phyloP scores from a whole-genome alignment of 2,329 filamentous ascomycete genomes.

The Bipolaris victoriae region DNA sequence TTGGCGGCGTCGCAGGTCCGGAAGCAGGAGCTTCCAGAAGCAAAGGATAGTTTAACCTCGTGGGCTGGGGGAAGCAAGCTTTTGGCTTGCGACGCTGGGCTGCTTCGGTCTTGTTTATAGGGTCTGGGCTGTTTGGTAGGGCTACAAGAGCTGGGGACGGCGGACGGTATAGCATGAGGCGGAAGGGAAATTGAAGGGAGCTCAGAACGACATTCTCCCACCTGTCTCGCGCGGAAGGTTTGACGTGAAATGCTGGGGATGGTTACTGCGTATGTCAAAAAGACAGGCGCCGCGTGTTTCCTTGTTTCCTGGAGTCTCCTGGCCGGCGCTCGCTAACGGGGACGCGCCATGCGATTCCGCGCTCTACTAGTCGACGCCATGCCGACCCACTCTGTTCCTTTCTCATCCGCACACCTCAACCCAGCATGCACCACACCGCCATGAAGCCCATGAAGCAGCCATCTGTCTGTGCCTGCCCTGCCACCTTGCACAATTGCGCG shows the following conservation, averaged over 20 bases:
- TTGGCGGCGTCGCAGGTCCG: conserved; percentile 15
- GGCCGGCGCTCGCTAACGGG: conserved; percentile 16
- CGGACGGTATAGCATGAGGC: background rate
- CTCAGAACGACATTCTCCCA: background rate
- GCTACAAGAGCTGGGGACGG: conserved; percentile 5
- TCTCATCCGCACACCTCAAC: conserved; percentile 22
- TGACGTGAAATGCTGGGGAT: background rate
- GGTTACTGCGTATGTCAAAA: background rate
- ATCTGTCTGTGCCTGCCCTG: conserved; percentile 23
- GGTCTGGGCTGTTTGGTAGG: conserved; percentile 12
- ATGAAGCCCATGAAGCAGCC: conserved; percentile 17
- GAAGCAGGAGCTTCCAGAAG: background rate
- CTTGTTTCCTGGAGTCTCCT: conserved; percentile 3
- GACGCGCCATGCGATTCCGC: conserved; percentile 16
- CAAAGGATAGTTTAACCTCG: conserved; percentile 7
- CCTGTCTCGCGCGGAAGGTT: background rate
- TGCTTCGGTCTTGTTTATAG: conserved; percentile 15
- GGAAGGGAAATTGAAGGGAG: conserved; percentile 2
- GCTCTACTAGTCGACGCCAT: conserved; percentile 14
- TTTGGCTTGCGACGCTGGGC: conserved; percentile 3
- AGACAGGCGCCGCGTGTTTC: background rate
- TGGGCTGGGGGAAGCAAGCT: conserved; percentile 16
- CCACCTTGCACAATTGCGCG: conserved; percentile 12
- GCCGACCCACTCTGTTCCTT: conserved; percentile 19
- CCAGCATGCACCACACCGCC: conserved; percentile 27